Conservation (phyloP, 768 basidiomycete species). For the Amanita rubescens region DNA sequence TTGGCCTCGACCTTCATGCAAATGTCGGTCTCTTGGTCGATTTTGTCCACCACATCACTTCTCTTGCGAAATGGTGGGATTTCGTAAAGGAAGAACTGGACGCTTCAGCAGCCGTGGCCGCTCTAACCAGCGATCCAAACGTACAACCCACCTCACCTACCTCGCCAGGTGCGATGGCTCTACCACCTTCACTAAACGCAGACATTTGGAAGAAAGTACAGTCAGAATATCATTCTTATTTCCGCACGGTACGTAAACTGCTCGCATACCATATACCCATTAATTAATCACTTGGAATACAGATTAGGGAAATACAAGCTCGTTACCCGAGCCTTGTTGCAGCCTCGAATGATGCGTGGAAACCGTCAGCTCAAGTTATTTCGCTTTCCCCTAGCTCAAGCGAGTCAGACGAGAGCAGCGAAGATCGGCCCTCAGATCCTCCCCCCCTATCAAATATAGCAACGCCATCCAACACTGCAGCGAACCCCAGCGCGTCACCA, state of each 20-base stretch:
- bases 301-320: conserved; percentile 21
- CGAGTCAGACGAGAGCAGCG: neutral
- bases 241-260: conserved; percentile 15
- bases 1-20: conserved; percentile 30
- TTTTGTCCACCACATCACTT: conserved; percentile 20
- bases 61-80: conserved; percentile 26
- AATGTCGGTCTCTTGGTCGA: conserved; percentile 29
- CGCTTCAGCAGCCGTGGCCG: conserved; percentile 8
- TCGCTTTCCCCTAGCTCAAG: neutral
- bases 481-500: neutral
- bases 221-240: conserved; percentile 1
- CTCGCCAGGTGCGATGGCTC: neutral
- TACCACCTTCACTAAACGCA: conserved; percentile 1
- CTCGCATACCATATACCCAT: neutral
- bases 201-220: neutral
- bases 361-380: conserved; percentile 3
- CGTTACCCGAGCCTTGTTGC: conserved; percentile 21
- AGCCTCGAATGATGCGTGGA: conserved; percentile 23
- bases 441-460: neutral
- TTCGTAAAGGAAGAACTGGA: conserved; percentile 23
- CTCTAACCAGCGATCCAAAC: conserved; percentile 7
- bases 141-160: conserved; percentile 3
- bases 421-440: neutral
- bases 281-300: neutral
- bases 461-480: neutral